These are phyloP conservation scores for Pythium monospermum DNA, from an alignment of 352 stramenopile genomes.

Conservation along the genomic window DNA sequence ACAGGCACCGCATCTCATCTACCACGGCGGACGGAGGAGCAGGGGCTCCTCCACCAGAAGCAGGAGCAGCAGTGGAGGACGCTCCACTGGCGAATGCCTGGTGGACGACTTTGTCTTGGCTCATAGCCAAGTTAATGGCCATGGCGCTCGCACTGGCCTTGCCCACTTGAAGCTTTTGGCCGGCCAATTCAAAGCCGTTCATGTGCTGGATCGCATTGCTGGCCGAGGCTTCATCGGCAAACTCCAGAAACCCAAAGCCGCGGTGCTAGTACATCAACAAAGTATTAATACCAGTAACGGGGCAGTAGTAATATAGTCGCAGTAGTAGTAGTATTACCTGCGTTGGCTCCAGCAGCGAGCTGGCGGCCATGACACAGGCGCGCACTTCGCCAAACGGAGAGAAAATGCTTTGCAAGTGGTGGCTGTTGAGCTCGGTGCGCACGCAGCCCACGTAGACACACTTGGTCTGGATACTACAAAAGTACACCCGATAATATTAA, in stretches of 20 bases:
- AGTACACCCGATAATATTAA: neutral
- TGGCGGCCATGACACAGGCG: slow-evolving; percentile 57
- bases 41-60: neutral
- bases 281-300: neutral
- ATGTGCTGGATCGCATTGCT: slow-evolving; percentile 76
- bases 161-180: slow-evolving; percentile 68
- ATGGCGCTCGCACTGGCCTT: slow-evolving; percentile 68
- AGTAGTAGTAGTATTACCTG: slow-evolving; percentile 28
- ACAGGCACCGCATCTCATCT: slow-evolving; percentile 41
- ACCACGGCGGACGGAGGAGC: slow-evolving; percentile 21
- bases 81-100: slow-evolving; percentile 14
- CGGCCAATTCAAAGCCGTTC: slow-evolving; percentile 75
- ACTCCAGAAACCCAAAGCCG: slow-evolving; percentile 74
- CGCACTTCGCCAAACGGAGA: slow-evolving; percentile 66
- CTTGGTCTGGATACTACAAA: slow-evolving; percentile 55
- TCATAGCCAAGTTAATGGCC: slow-evolving; percentile 59
- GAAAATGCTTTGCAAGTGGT: slow-evolving; percentile 81
- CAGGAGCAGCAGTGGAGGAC: neutral
- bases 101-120: slow-evolving; percentile 57
- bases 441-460: slow-evolving; percentile 72
- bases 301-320: neutral
- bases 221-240: slow-evolving; percentile 51
- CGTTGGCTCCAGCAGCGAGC: slow-evolving; percentile 49
- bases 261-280: slow-evolving; percentile 34
- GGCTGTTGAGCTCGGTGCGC: slow-evolving; percentile 65